Evolutionary conservation across 140 eudicot species (phyloP), one percentile per base, ranked within the genome.

Genomic region (Erigeron philadelphicus): DNA sequence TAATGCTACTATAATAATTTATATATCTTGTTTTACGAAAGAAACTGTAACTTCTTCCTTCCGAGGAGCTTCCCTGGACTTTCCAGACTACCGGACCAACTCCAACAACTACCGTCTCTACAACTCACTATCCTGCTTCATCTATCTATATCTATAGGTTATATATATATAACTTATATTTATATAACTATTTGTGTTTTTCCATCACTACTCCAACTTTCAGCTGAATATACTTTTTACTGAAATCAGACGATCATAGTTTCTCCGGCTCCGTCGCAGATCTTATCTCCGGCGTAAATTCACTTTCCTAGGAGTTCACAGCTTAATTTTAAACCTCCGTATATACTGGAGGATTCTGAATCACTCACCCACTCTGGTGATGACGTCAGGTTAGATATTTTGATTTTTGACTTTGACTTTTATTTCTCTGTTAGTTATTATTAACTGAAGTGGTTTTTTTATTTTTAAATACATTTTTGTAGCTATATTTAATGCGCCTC

Each of bases 371-470:
- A 9, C 59, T 59, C 64, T 66, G 79, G 72, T 78, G 79, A 78
- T 78, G 79, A 44, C 77, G 72, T 78, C 82, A 60, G 82, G 82
- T 67, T 52, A 72, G 71, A 10, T 61, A 1, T 31, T 49, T 50
- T 48, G 6, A 42, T 41, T 47, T 41, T 8, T 15, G 8, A 16
- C 18, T 47, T 21, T 59, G 58, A 58, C 8, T 45, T 56, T 25
- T 50, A 11, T 23, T 11, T 49, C 41, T 46, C 58, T 7, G 31
- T 67, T 7, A 42, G 38, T 31, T 31, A 31, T 31, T 31, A 31
- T 31, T 31, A 21, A 21, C 25, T 21, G 25, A 21, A 21, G 25
- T 21, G n/a, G n/a, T 25, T 25, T 25, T 25, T 25, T 25, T 25
- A 1, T 25, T 25, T 25, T 25, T 25, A 25, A 1, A 25, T 31